Percentiles rank a stretch among this genome's conserved stretches.
Conservation (phyloP, 768 basidiomycete genomes). For the Dacryopinax spathularia region DNA sequence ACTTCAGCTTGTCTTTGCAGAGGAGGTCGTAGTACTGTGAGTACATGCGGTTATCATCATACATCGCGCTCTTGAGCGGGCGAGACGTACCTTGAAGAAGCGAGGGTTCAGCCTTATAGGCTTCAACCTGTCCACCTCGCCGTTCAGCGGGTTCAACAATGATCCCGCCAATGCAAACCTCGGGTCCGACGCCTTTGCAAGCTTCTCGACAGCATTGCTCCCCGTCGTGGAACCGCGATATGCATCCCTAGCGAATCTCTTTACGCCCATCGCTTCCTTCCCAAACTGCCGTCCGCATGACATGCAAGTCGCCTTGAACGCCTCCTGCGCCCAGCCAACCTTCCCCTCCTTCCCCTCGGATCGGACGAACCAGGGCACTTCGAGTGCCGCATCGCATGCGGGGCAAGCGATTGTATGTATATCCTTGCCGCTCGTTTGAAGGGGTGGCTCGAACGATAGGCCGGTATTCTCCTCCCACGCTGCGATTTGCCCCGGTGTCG, state of each 20-base stretch:
- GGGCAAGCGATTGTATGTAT: background rate
- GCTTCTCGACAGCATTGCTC: background rate
- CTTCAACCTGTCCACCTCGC: background rate
- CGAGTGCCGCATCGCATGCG: background rate
- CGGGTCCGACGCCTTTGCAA: background rate
- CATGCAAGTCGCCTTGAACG: background rate
- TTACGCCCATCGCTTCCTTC: background rate
- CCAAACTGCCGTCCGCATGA: background rate
- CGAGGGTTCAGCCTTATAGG: background rate
- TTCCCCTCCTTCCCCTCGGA: background rate
- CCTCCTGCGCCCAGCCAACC: background rate
- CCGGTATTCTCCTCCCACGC: background rate
- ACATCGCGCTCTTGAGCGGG: background rate
- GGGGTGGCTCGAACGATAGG: background rate
- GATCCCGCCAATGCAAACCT: background rate
- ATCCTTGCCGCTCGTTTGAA: background rate
- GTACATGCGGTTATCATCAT: too few species aligned
- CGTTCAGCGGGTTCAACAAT: background rate
- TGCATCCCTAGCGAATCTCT: background rate
- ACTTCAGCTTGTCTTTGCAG: background rate
- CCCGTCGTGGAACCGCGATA: background rate
- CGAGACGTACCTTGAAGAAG: background rate
- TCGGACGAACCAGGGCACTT: background rate
- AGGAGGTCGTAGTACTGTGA: background rate
- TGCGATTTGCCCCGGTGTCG: background rate